Evolutionary conservation across 495 filamentous ascomycete genomes (phyloP).

Genomic region (Margaritispora aquatica): DNA sequence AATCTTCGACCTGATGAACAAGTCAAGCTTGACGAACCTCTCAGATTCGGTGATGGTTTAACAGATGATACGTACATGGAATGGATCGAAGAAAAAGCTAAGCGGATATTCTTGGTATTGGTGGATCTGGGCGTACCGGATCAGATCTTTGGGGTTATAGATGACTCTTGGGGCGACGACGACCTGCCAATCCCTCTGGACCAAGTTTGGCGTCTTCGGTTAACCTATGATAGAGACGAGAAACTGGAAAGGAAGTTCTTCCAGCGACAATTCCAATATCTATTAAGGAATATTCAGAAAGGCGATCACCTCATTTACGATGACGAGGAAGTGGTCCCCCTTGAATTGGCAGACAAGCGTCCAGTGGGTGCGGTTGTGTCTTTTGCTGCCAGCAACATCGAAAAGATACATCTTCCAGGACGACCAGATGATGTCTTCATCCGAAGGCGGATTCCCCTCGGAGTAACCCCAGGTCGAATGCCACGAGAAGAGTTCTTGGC

Average conservation of each 20-base stretch:
- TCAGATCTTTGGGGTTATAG: slow-evolving; percentile 79
- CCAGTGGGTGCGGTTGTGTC: slow-evolving; percentile 38
- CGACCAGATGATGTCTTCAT: slow-evolving; percentile 54
- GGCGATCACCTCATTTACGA: slow-evolving; percentile 70
- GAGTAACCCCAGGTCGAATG: slow-evolving; percentile 49
- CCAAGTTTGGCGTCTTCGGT: slow-evolving; percentile 58
- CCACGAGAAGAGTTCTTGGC: slow-evolving; percentile 60
- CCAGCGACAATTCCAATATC: slow-evolving; percentile 72
- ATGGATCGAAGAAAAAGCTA: slow-evolving; percentile 78
- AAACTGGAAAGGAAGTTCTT: slow-evolving; percentile 70
- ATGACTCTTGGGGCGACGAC: slow-evolving; percentile 81
- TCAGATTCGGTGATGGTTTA: slow-evolving; percentile 80
- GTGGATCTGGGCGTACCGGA: slow-evolving; percentile 73
- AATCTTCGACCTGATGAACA: slow-evolving; percentile 61
- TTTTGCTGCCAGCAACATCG: slow-evolving; percentile 46
- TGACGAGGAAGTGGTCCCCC: slow-evolving; percentile 71
- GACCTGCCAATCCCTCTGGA: slow-evolving; percentile 77
- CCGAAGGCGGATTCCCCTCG: slow-evolving; percentile 66
- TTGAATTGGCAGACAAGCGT: slow-evolving; percentile 59
- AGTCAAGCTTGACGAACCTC: slow-evolving; percentile 57
- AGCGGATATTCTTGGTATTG: slow-evolving; percentile 76
- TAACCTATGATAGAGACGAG: slow-evolving; percentile 55
- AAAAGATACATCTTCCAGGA: slow-evolving; percentile 62
- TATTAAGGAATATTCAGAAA: slow-evolving; percentile 63
- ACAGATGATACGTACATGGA: slow-evolving; percentile 90